Percentiles rank a stretch among this genome's conserved stretches.
Conservation (phyloP, 805 yeast genomes). For the Kazachstania taianensis region DNA sequence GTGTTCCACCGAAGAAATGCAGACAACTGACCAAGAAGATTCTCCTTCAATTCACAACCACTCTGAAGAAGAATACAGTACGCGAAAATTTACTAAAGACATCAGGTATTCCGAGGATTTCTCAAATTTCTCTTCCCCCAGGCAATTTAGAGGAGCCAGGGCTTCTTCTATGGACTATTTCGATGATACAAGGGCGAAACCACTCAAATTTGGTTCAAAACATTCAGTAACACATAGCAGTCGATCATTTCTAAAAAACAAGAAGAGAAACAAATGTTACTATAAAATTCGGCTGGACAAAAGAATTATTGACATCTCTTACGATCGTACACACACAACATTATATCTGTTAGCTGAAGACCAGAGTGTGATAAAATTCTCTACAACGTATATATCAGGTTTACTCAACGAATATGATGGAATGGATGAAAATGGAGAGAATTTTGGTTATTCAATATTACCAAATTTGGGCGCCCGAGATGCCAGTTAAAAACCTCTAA, state of each 20-base stretch:
- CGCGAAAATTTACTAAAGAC: too few species aligned
- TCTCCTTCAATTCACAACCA: neutral
- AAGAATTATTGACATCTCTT: constrained; percentile 8
- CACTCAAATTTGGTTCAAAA: neutral
- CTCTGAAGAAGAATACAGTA: too few species aligned
- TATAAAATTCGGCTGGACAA: constrained; percentile 8
- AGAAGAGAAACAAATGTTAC: constrained; percentile 6
- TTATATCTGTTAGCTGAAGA: constrained; percentile 1
- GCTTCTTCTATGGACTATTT: too few species aligned
- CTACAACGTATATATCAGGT: too few species aligned
- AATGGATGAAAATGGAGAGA: too few species aligned
- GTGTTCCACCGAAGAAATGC: neutral
- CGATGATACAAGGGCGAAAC: neutral
- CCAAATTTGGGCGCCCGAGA: too few species aligned
- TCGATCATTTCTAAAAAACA: neutral
- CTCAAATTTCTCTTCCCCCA: too few species aligned
- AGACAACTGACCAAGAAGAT: neutral
- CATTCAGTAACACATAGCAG: neutral
- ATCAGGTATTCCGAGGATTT: too few species aligned
- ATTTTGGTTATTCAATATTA: too few species aligned
- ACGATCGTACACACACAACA: constrained; percentile 4
- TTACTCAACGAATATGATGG: too few species aligned
- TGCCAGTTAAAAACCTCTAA: too few species aligned
- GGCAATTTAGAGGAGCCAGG: too few species aligned
- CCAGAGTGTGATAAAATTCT: constrained; percentile 2